Evolutionary conservation across 2,329 filamentous ascomycete species (phyloP), one percentile per base, ranked within the genome.

Genomic region (Cercospora zeina): DNA sequence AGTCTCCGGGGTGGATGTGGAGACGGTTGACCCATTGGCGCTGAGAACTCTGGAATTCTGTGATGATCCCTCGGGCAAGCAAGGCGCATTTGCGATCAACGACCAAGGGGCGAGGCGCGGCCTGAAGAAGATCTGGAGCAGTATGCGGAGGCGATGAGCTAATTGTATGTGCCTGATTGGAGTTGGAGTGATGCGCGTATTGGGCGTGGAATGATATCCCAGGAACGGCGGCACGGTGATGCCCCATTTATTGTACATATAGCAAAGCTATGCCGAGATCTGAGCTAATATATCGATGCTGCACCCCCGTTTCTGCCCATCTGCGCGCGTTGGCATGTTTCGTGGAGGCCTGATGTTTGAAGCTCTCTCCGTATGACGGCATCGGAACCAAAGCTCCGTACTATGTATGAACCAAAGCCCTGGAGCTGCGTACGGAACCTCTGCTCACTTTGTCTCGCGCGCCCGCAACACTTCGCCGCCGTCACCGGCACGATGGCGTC

Each of bases 11-110:
- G 67, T 67, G n/a, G 65, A 68, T n/a, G 49, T 69, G 6, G 64
- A 64, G 21, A 65, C 63, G n/a, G 63, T 78, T 67, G 80, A 86
- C 64, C 82, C 84, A 1, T 74, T 86, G 34, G 80, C 81, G n/a
- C 73, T 86, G 16, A 82, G 83, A 39, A 79, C 81, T 47, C 75
- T 87, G 19, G 77, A 80, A 7, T 65, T 75, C 54, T 73, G 70
- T 47, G 73, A 75, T 49, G 73, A 75, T 51, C 67, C 69, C 16
- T 73, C 72, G n/a, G 74, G 74, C 14, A 68, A 68, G 2, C 75
- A 79, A 31, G 78, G 80, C 11, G 75, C 80, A 0, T 81, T 82
- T 62, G 78, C 79, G 51, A 70, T 78, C 7, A 49, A 50, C n/a
- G 34, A 51, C 2, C 50, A 57, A 2, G 31, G 51, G 2, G 54